A percentile compares a stretch with the other conserved stretches of the same genome.
Evolutionary conservation across 495 filamentous ascomycete species (phyloP).

Genomic region (Aspergillus heteromorphus): DNA sequence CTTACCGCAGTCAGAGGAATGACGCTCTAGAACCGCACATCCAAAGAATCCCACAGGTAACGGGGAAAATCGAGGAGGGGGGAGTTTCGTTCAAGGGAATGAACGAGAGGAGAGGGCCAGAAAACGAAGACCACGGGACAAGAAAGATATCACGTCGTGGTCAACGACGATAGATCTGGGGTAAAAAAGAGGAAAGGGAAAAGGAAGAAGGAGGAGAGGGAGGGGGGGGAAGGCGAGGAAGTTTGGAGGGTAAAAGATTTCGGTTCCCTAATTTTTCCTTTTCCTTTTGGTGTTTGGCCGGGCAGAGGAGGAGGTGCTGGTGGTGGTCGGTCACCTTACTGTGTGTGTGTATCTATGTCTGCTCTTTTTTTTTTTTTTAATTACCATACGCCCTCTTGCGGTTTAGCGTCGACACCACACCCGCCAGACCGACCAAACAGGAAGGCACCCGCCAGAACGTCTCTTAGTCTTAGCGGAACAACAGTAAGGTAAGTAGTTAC

Average conservation of each 20-base stretch:
- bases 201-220: constrained; percentile 3
- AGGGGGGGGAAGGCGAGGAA: constrained; percentile 12
- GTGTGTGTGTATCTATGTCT: too few relatives aligned
- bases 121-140: constrained; percentile 17
- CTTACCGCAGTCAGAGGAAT: constrained; percentile 15
- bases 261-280: constrained; percentile 17
- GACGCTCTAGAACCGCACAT: constrained; percentile 19
- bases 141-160: constrained; percentile 17
- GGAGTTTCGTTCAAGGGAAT: constrained; percentile 1
- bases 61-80: constrained; percentile 11
- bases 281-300: constrained; percentile 11
- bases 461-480: background rate
- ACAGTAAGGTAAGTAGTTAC: background rate
- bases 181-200: constrained; percentile 10
- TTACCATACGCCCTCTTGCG: background rate
- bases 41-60: constrained; percentile 22
- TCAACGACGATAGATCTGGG: constrained; percentile 21
- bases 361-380: constrained; percentile 11
- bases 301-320: background rate
- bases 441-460: background rate
- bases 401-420: background rate
- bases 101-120: constrained; percentile 3
- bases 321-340: background rate
- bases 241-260: constrained; percentile 12
- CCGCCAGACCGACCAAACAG: background rate